A percentile compares a stretch with the other conserved stretches of the same genome.
These are phyloP conservation scores for Cladosporium oxysporum DNA, from an alignment of 2,329 filamentous ascomycete species.

Conservation along the genomic window DNA sequence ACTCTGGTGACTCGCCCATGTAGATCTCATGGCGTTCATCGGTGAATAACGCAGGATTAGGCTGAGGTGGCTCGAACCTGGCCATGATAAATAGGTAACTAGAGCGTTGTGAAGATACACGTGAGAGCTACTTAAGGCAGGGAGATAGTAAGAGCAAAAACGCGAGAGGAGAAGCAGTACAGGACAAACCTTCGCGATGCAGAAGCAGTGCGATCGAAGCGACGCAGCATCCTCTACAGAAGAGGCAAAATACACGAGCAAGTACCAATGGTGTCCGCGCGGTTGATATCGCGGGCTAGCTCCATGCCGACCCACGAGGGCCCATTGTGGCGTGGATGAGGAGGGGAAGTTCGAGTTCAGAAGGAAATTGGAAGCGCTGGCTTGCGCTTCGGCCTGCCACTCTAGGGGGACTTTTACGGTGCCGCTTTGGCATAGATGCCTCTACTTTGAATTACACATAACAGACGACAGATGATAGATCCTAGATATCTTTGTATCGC, in stretches of 20 bases:
- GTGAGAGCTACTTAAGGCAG: not conserved
- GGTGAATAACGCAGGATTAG: slow-evolving; percentile 33
- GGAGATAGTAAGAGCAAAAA: not conserved
- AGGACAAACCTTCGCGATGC: slow-evolving; percentile 13
- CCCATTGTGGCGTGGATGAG: not conserved
- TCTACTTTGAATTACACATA: not conserved
- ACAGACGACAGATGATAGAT: not conserved
- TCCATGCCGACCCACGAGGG: slow-evolving; percentile 11
- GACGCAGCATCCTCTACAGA: not conserved
- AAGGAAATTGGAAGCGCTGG: slow-evolving; percentile 1
- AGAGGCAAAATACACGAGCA: not conserved
- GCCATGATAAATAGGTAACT: not conserved
- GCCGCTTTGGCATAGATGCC: not conserved
- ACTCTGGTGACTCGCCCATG: slow-evolving; percentile 30
- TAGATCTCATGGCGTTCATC: slow-evolving; percentile 33
- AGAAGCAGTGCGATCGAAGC: not conserved
- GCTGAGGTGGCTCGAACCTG: slow-evolving; percentile 21
- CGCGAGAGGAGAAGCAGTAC: not conserved
- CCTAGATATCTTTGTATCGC: not conserved
- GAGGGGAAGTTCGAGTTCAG: not conserved
- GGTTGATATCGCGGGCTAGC: not conserved
- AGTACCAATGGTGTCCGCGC: not conserved
- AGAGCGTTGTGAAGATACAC: not conserved
- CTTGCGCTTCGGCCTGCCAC: not conserved
- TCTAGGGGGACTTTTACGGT: not conserved